phyloP scores from a whole-genome alignment of 176 grass and related monocot species.

The Saccharum spontaneum region DNA sequence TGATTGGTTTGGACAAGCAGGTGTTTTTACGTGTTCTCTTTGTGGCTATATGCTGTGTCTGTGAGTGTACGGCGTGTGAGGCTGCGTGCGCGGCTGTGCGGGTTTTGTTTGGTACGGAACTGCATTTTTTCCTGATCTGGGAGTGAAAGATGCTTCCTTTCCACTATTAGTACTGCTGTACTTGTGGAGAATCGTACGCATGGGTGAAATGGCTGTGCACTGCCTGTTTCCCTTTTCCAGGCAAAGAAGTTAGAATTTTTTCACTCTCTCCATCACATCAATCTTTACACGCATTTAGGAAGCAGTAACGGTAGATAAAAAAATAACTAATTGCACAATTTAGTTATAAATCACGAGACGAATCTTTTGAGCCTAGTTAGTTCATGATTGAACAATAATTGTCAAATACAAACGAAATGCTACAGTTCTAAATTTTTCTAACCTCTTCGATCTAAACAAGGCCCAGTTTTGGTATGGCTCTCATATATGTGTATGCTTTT shows the following conservation, averaged over 20 bases:
- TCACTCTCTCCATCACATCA: too few species aligned
- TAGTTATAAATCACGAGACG: too few species aligned
- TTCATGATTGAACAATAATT: too few species aligned
- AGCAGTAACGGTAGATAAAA: too few species aligned
- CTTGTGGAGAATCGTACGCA: conserved; percentile 37
- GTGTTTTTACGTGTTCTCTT: conserved; percentile 9
- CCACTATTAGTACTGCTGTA: conserved; percentile 35
- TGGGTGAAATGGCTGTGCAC: conserved; percentile 18
- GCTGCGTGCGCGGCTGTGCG: background rate
- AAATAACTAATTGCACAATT: too few species aligned
- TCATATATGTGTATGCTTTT: conserved; percentile 31
- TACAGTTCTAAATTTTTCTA: too few species aligned
- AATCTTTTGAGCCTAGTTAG: too few species aligned
- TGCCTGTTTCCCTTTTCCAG: conserved; percentile 35
- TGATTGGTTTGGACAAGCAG: background rate
- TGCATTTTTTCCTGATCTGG: conserved; percentile 44
- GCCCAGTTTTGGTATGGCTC: conserved; percentile 31
- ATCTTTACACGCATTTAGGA: too few species aligned
- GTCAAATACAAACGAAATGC: too few species aligned
- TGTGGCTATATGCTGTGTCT: background rate
- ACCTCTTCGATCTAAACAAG: too few species aligned
- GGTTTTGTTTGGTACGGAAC: conserved; percentile 16
- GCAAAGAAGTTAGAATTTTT: too few species aligned
- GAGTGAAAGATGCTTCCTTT: conserved; percentile 32
- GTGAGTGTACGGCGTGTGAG: conserved; percentile 4